Conservation (phyloP, 306 rosid species). For the Inga leiocalycina region DNA sequence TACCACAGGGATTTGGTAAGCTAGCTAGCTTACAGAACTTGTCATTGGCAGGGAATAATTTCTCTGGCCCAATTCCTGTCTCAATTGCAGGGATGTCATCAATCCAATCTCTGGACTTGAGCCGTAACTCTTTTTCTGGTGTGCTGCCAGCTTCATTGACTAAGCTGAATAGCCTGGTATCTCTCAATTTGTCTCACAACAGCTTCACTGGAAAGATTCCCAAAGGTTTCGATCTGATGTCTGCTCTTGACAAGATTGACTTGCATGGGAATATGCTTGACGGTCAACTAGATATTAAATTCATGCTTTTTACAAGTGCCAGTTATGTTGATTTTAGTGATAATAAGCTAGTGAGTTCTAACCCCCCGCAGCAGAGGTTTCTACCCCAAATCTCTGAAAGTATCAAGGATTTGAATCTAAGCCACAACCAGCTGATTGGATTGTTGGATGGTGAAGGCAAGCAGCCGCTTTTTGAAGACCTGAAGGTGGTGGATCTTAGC, state of each 20-base stretch:
- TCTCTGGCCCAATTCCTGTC: slow-evolving; percentile 79
- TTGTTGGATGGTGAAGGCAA: slow-evolving; percentile 71
- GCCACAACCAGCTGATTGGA: slow-evolving; percentile 83
- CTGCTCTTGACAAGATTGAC: slow-evolving; percentile 77
- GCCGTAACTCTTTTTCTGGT: slow-evolving; percentile 77
- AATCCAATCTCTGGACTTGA: slow-evolving; percentile 80
- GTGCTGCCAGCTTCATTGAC: slow-evolving; percentile 63
- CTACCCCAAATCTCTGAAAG: slow-evolving; percentile 70
- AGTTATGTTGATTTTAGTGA: slow-evolving; percentile 83
- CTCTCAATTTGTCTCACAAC: slow-evolving; percentile 74
- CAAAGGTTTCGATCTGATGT: slow-evolving; percentile 67
- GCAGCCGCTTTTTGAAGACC: slow-evolving; percentile 63
- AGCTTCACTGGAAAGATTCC: slow-evolving; percentile 74
- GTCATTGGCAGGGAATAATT: slow-evolving; percentile 84
- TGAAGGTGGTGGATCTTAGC: slow-evolving; percentile 94
- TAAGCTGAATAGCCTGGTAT: slow-evolving; percentile 56
- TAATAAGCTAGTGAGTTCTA: slow-evolving; percentile 70
- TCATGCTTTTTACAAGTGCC: slow-evolving; percentile 59
- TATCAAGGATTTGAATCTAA: slow-evolving; percentile 76
- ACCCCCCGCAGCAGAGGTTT: slow-evolving; percentile 60
- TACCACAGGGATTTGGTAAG: slow-evolving; percentile 64
- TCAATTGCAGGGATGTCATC: slow-evolving; percentile 68
- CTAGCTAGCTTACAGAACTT: slow-evolving; percentile 69
- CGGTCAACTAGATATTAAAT: slow-evolving; percentile 64
- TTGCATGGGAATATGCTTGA: slow-evolving; percentile 84